phyloP scores from a whole-genome alignment of 345 rosid genomes.

The Firmiana major region DNA sequence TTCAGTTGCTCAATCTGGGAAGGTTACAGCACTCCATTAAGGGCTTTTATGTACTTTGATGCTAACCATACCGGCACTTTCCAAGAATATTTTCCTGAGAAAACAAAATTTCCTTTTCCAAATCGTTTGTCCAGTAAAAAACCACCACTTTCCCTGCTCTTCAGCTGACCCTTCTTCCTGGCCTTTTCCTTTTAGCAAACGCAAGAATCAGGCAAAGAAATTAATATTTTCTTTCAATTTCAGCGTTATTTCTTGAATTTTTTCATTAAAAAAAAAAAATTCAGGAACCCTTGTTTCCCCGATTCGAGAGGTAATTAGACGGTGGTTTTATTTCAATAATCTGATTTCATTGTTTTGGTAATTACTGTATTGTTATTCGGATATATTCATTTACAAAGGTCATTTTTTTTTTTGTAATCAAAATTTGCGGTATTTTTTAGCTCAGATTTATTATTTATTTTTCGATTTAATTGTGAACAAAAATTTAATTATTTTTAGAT shows the following conservation, averaged over 20 bases:
- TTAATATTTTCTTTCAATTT: neutral
- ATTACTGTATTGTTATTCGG: neutral
- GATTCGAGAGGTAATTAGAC: neutral
- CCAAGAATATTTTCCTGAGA: neutral
- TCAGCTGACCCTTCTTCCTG: neutral
- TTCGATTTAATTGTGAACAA: neutral
- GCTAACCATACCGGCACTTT: neutral
- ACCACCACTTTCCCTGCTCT: neutral
- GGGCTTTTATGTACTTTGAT: neutral
- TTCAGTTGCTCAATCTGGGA: neutral
- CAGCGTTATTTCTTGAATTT: neutral
- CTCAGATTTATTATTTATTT: no score
- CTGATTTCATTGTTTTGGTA: neutral
- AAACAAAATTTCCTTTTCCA: neutral
- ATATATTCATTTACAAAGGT: neutral
- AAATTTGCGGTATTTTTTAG: neutral
- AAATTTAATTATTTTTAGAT: neutral
- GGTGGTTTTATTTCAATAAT: neutral
- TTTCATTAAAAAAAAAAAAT: neutral
- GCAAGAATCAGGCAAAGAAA: neutral
- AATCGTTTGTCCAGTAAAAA: neutral
- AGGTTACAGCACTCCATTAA: neutral
- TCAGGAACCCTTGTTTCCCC: slow-evolving; percentile 2
- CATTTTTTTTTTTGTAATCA: neutral
- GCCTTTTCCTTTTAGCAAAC: neutral